Conservation (phyloP, 768 basidiomycete genomes). For the Hygrocybe coccinea region DNA sequence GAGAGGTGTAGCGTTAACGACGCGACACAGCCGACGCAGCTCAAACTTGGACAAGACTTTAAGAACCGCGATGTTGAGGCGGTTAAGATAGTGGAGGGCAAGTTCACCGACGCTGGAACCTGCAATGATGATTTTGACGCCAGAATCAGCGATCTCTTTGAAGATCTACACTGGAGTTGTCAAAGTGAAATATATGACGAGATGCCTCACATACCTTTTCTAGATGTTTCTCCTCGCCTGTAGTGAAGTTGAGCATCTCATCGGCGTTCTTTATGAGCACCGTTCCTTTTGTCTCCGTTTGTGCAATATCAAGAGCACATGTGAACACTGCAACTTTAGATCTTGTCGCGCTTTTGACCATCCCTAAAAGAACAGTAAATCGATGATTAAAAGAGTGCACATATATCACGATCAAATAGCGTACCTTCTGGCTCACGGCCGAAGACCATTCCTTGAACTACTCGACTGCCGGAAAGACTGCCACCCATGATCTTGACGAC, state of each 20-base stretch:
- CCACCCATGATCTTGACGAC: constrained; percentile 99
- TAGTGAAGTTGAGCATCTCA: constrained; percentile 95
- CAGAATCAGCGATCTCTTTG: constrained; percentile 94
- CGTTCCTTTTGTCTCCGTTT: constrained; percentile 99
- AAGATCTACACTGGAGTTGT: constrained; percentile 66
- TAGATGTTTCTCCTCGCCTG: constrained; percentile 93
- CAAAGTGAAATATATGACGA: background rate
- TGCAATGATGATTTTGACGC: constrained; percentile 89
- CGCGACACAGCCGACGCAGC: constrained; percentile 86
- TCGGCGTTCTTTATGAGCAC: constrained; percentile 92
- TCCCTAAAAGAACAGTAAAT: constrained; percentile 43
- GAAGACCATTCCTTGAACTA: constrained; percentile 98
- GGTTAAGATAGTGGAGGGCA: constrained; percentile 93
- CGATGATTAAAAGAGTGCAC: background rate
- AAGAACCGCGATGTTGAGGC: constrained; percentile 88
- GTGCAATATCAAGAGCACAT: constrained; percentile 84
- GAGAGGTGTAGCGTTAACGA: constrained; percentile 93
- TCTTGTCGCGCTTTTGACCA: constrained; percentile 73
- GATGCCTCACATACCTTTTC: constrained; percentile 57
- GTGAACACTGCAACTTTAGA: constrained; percentile 97
- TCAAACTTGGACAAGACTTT: constrained; percentile 99
- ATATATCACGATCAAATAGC: constrained; percentile 15
- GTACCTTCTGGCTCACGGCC: constrained; percentile 90
- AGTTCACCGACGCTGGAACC: constrained; percentile 93
- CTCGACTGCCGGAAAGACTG: constrained; percentile 73